Percentiles rank a stretch among this genome's conserved stretches.
phyloP scores from a whole-genome alignment of 2,329 filamentous ascomycete species.

The Penicillium corylophilum region DNA sequence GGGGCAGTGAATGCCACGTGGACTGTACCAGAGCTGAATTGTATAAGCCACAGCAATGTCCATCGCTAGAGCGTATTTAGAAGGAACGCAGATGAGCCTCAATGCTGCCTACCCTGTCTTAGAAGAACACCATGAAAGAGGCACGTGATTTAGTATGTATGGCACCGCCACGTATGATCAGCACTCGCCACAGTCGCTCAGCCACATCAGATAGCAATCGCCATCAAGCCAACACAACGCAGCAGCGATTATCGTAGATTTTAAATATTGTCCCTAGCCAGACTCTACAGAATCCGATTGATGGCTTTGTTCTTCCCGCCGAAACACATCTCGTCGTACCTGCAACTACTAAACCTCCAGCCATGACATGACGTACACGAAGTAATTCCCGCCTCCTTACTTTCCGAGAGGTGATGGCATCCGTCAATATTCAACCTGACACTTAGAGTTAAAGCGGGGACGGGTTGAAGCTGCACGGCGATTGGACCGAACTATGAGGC shows the following conservation, averaged over 20 bases:
- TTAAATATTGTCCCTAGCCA: background rate
- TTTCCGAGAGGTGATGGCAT: background rate
- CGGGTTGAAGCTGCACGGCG: background rate
- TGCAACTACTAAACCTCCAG: background rate
- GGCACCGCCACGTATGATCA: background rate
- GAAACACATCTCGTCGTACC: background rate
- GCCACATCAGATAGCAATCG: background rate
- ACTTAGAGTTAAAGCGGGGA: constrained; percentile 5
- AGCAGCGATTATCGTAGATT: background rate
- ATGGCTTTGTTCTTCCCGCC: background rate
- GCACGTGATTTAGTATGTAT: background rate
- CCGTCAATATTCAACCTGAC: background rate
- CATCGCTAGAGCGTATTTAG: background rate
- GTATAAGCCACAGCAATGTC: background rate
- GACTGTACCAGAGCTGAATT: background rate
- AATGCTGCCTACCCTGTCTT: background rate
- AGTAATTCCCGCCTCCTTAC: background rate
- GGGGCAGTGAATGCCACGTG: constrained; percentile 6
- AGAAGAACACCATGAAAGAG: background rate
- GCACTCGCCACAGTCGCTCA: background rate
- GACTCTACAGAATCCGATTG: background rate
- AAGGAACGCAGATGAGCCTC: background rate
- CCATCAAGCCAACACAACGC: background rate
- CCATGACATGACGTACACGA: constrained; percentile 3
- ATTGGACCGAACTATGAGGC: constrained; percentile 15